phyloP scores from a whole-genome alignment of 2,329 filamentous ascomycete genomes.

The Geoglossum cookeanum region DNA sequence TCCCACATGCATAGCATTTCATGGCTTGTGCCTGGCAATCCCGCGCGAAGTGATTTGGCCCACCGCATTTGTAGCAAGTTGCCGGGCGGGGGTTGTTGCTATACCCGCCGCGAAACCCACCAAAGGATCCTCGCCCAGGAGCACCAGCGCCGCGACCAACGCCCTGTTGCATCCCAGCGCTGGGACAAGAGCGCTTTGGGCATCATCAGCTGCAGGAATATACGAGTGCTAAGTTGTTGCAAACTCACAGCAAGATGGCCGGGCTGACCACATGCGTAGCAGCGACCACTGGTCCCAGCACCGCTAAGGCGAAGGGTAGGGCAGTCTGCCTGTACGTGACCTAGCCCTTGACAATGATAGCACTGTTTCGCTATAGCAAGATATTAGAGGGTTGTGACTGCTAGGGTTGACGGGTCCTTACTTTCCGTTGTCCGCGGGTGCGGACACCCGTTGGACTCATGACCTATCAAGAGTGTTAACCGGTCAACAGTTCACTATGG shows the following conservation, averaged over 20 bases:
- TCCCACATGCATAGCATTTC: conserved; percentile 97
- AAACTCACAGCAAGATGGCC: conserved; percentile 71
- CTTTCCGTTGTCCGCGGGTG: conserved; percentile 88
- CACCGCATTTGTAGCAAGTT: conserved; percentile 51
- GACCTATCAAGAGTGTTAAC: conserved; percentile 32
- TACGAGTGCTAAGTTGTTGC: neutral
- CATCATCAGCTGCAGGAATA: conserved; percentile 6
- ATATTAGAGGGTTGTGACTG: conserved; percentile 3
- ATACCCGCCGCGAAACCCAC: conserved; percentile 54
- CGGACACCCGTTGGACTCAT: conserved; percentile 96
- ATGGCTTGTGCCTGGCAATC: conserved; percentile 97
- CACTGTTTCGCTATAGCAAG: conserved; percentile 68
- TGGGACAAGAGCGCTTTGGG: conserved; percentile 59
- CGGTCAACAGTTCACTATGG: neutral
- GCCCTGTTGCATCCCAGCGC: conserved; percentile 35
- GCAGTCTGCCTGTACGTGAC: conserved; percentile 97
- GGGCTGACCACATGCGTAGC: conserved; percentile 89
- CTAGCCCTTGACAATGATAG: conserved; percentile 97
- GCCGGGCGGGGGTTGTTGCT: conserved; percentile 45
- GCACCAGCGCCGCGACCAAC: conserved; percentile 34
- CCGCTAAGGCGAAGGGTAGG: conserved; percentile 83
- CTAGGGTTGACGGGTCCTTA: conserved; percentile 22
- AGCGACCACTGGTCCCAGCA: conserved; percentile 63
- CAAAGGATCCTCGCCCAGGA: conserved; percentile 48
- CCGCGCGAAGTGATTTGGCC: conserved; percentile 94